Evolutionary conservation across 2,329 filamentous ascomycete genomes (phyloP), one percentile per base, ranked within the genome.

Genomic region (Cladosporium sp.): DNA sequence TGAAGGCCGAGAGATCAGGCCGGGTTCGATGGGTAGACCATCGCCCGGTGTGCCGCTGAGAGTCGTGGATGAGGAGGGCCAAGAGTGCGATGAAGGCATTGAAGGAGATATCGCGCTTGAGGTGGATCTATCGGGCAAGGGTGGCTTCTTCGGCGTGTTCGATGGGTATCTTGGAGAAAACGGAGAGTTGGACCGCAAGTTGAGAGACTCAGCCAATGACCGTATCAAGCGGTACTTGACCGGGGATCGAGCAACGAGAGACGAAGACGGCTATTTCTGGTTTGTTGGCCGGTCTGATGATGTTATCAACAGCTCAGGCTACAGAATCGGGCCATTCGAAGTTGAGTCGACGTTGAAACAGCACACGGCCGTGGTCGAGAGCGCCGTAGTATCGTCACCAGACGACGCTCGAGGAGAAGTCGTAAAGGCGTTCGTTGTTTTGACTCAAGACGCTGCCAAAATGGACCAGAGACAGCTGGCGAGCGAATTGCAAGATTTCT

Each of bases 221-320:
- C 43, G 34, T 0, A 29, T 43, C 17, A 54, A 53, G 9, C 70
- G 58, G 58, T 71, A 69, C 49, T 55, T 68, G 6, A 72, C 70
- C 0, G 70, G 70, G 8, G 70, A 72, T 53, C 91, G 92, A 66
- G 93, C 92, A 50, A 91, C 86, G 53, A 88, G 92, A 66, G 93
- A 99, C 69, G 87, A 96, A 71, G 92, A 97, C 63, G 93, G 93
- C 49, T 97, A 96, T 78, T 97, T 97, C 81, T 97, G 93, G 93
- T 97, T 99, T 68, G 88, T 92, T 54, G 93, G 93, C 58, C 89
- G 93, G 69, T 91, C 96, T 47, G 93, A 99, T 66, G 93, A 99
- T 64, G 69, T 71, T 18, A 72, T 72, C 48, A 72, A 72, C 48
- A 67, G 65, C 7, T 60, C 65, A 30, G 69, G 70, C 3, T 72